phyloP scores from a whole-genome alignment of 2,329 filamentous ascomycete genomes.

The Monosporascus cannonballus region DNA sequence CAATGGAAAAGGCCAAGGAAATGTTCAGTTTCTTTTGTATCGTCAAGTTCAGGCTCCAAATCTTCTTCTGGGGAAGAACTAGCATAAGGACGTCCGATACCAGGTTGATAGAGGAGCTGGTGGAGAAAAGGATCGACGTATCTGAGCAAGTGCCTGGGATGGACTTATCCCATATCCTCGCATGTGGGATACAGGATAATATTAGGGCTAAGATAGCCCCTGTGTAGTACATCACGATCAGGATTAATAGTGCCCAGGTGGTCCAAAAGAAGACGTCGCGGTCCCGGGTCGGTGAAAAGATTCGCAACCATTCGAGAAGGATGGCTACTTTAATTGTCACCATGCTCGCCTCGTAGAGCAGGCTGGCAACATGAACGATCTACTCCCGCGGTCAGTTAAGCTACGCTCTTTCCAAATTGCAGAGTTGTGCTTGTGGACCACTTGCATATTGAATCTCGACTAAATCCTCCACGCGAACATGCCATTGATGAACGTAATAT shows the following conservation, averaged over 20 bases:
- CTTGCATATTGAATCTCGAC: background rate
- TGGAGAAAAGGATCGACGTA: background rate
- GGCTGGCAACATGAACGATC: background rate
- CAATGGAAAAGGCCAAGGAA: background rate
- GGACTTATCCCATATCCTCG: background rate
- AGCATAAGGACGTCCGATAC: background rate
- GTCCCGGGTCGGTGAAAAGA: background rate
- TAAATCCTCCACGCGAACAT: background rate
- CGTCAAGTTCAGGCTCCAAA: background rate
- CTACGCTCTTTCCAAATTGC: background rate
- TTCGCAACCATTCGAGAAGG: background rate
- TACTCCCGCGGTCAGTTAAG: background rate
- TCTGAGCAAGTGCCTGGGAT: background rate
- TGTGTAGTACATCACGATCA: background rate
- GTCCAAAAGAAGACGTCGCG: background rate
- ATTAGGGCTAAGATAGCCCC: background rate
- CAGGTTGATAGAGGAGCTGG: background rate
- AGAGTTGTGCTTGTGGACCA: background rate
- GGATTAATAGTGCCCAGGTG: background rate
- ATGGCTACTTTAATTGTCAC: background rate
- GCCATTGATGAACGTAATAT: background rate
- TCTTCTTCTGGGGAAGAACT: background rate
- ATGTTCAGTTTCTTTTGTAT: background rate
- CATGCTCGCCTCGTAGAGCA: background rate
- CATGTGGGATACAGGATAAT: background rate